Evolutionary conservation across 208 protist genomes (phyloP).

Genomic region (Leptomonas seymouri): DNA sequence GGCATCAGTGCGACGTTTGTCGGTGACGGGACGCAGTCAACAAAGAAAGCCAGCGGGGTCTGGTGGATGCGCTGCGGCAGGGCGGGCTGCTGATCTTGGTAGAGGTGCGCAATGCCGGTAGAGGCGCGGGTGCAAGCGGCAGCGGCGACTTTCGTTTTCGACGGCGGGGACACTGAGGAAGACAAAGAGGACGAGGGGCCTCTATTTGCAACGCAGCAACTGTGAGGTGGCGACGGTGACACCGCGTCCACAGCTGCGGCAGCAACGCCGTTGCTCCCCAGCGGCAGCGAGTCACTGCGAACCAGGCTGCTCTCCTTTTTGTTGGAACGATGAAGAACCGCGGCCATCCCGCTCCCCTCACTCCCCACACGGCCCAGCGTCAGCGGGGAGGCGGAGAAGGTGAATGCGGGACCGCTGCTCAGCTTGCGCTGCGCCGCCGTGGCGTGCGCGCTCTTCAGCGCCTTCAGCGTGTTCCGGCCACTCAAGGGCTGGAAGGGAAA

Average conservation of each 20-base stretch:
- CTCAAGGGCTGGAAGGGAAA: too few species aligned
- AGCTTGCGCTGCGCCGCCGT: background rate
- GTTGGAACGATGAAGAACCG: background rate
- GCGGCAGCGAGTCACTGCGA: background rate
- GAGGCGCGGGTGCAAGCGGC: background rate
- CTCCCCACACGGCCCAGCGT: background rate
- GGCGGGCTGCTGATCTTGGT: conserved; percentile 9
- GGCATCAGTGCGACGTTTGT: background rate
- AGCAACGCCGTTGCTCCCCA: too few species aligned
- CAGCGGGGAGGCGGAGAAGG: conserved; percentile 8
- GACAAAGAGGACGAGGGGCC: too few species aligned
- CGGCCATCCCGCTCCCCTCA: background rate
- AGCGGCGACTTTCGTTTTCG: background rate
- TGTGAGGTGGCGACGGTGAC: too few species aligned
- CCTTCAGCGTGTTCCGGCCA: too few species aligned
- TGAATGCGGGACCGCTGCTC: background rate
- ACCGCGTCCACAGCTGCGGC: too few species aligned
- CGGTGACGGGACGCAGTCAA: background rate
- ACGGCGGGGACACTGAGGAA: too few species aligned
- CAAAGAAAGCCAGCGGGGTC: conserved; percentile 9
- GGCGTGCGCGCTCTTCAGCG: background rate
- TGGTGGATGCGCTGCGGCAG: conserved; percentile 11
- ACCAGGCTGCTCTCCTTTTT: background rate
- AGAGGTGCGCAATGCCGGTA: background rate
- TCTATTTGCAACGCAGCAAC: too few species aligned